A percentile compares a stretch with the other conserved stretches of the same genome.
phyloP scores from a whole-genome alignment of 169 alveolate species.

The Cryptosporidium ubiquitum region DNA sequence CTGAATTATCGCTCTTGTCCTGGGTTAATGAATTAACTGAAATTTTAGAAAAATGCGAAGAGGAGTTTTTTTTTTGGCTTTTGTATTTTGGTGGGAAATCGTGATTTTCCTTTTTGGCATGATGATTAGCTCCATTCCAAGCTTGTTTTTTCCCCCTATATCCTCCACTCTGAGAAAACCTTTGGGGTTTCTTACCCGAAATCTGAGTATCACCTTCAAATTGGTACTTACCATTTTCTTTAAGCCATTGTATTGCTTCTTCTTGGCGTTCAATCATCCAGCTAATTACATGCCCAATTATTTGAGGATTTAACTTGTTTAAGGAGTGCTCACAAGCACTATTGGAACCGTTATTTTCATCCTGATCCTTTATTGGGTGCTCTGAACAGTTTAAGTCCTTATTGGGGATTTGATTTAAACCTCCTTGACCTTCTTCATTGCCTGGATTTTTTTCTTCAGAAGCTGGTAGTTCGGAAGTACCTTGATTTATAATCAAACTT shows the following conservation, averaged over 20 bases:
- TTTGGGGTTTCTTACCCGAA: not conserved
- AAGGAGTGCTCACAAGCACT: not conserved
- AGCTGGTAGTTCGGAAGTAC: not conserved
- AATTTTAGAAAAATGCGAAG: not conserved
- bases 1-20: not conserved
- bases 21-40: not conserved
- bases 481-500: not conserved
- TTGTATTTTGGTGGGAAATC: not conserved
- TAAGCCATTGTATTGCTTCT: conserved; percentile 52
- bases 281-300: conserved; percentile 2
- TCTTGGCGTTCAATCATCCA: conserved; percentile 65
- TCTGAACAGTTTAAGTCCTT: not conserved
- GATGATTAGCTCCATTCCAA: not conserved
- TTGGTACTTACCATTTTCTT: conserved; percentile 8
- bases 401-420: no score
- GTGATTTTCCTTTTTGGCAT: not conserved
- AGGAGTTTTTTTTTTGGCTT: not conserved
- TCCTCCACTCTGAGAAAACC: not conserved
- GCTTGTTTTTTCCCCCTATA: not conserved
- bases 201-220: not conserved
- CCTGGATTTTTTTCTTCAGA: not conserved
- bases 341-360: not conserved
- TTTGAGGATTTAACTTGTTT: not conserved
- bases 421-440: not conserved
- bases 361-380: not conserved